phyloP scores from a whole-genome alignment of 2,329 filamentous ascomycete species.

The Fusarium pilosicola region DNA sequence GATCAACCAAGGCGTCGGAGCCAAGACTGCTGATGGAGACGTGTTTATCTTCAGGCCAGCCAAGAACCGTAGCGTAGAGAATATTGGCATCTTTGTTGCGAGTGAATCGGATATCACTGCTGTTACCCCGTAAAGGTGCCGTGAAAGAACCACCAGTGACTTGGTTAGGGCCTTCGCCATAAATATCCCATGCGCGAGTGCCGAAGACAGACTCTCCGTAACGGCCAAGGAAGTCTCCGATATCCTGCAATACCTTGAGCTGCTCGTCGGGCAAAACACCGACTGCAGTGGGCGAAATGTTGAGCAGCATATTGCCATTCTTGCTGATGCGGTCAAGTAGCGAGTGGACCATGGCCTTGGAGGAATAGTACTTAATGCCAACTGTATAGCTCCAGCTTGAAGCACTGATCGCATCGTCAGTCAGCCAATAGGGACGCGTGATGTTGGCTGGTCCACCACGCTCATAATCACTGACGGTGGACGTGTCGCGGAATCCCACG shows the following conservation, averaged over 20 bases:
- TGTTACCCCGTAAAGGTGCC: neutral
- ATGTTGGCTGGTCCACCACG: conserved; percentile 9
- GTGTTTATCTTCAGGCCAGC: neutral
- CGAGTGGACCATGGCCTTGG: conserved; percentile 14
- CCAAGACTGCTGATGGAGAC: neutral
- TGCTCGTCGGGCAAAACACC: conserved; percentile 2
- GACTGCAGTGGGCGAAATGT: conserved; percentile 6
- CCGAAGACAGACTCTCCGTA: neutral
- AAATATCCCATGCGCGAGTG: conserved; percentile 11
- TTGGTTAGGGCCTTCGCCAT: conserved; percentile 3
- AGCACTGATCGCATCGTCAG: conserved; percentile 11
- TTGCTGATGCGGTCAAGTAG: conserved; percentile 12
- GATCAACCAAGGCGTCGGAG: neutral
- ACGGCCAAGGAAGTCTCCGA: neutral
- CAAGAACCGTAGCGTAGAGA: conserved; percentile 9
- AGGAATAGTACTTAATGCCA: conserved; percentile 17
- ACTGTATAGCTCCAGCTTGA: conserved; percentile 19
- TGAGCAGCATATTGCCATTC: conserved; percentile 14
- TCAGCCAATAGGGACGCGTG: conserved; percentile 11
- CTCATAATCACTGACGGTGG: conserved; percentile 11
- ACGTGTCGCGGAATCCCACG: conserved; percentile 13
- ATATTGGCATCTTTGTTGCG: neutral
- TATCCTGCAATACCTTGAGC: conserved; percentile 8
- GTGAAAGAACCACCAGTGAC: conserved; percentile 15
- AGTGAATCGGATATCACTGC: conserved; percentile 12